These are phyloP conservation scores for Prillingera fragicola DNA, from an alignment of 1,284 basidiomycete species.

Conservation along the genomic window DNA sequence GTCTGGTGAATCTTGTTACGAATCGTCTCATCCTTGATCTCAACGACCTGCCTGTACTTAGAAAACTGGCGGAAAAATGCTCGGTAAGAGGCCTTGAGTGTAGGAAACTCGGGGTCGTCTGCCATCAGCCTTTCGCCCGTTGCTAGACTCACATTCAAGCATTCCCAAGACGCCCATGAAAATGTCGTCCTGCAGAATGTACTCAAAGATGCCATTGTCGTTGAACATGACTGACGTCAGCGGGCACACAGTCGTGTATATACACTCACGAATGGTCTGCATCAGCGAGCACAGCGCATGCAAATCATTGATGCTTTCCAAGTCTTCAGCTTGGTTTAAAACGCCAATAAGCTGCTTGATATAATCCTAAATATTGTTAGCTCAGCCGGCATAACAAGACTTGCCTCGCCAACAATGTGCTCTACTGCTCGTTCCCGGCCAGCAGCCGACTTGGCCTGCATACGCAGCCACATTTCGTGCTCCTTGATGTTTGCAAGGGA, in stretches of 20 bases:
- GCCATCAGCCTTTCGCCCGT: conserved; percentile 8
- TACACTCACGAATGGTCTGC: conserved; percentile 81
- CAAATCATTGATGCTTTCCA: conserved; percentile 80
- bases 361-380: conserved; percentile 59
- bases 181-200: conserved; percentile 86
- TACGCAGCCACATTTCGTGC: conserved; percentile 38
- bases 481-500: conserved; percentile 41
- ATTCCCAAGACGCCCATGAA: conserved; percentile 92
- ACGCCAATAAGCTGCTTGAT: conserved; percentile 79
- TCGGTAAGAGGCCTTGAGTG: conserved; percentile 92
- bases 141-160: conserved; percentile 74
- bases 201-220: conserved; percentile 91
- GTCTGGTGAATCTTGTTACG: conserved; percentile 91
- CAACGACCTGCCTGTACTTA: conserved; percentile 79
- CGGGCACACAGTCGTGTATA: neutral
- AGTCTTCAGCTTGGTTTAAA: conserved; percentile 81
- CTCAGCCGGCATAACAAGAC: neutral
- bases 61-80: conserved; percentile 78
- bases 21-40: conserved; percentile 65
- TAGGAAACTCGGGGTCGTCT: conserved; percentile 97
- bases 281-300: conserved; percentile 87
- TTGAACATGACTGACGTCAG: conserved; percentile 76
- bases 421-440: conserved; percentile 67
- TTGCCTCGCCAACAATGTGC: conserved; percentile 57
- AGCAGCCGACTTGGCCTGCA: conserved; percentile 38